These are phyloP conservation scores for Scalesia atractyloides DNA, from an alignment of 129 eudicot genomes.

Conservation along the genomic window DNA sequence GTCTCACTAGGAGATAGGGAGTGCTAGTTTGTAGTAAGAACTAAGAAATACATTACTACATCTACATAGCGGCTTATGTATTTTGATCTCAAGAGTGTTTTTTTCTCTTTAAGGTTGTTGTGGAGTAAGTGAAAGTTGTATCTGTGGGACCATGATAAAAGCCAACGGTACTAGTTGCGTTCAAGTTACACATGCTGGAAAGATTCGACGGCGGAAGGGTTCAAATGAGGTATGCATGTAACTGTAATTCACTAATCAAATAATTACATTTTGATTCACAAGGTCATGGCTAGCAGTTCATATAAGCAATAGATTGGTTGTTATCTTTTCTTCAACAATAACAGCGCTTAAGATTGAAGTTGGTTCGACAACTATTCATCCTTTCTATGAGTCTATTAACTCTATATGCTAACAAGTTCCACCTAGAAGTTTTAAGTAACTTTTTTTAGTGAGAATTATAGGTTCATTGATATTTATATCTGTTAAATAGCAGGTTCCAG, in stretches of 20 bases:
- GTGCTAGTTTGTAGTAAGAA: background rate
- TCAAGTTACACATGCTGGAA: conserved; percentile 45
- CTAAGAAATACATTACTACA: background rate
- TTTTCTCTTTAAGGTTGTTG: background rate
- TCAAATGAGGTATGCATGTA: conserved; percentile 53
- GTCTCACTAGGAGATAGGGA: background rate
- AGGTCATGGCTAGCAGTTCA: background rate
- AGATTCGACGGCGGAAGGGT: conserved; percentile 58
- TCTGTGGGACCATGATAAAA: conserved; percentile 31
- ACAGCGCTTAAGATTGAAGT: background rate
- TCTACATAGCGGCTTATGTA: background rate
- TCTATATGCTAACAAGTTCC: too few relatives aligned
- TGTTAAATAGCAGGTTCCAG: conserved; percentile 51
- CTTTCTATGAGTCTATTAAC: background rate
- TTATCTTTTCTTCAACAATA: conserved; percentile 8
- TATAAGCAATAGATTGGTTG: too few relatives aligned
- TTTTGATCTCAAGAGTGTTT: background rate
- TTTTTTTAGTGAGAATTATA: conserved; percentile 4
- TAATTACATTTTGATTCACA: background rate
- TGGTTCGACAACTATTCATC: background rate
- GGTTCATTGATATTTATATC: background rate
- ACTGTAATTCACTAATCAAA: background rate
- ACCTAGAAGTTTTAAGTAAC: background rate
- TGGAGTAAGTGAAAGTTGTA: background rate
- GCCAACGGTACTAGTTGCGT: conserved; percentile 35